Percentiles rank a stretch among this genome's conserved stretches.
Evolutionary conservation across 495 filamentous ascomycete species (phyloP).

Genomic region (Immersiella caudata): DNA sequence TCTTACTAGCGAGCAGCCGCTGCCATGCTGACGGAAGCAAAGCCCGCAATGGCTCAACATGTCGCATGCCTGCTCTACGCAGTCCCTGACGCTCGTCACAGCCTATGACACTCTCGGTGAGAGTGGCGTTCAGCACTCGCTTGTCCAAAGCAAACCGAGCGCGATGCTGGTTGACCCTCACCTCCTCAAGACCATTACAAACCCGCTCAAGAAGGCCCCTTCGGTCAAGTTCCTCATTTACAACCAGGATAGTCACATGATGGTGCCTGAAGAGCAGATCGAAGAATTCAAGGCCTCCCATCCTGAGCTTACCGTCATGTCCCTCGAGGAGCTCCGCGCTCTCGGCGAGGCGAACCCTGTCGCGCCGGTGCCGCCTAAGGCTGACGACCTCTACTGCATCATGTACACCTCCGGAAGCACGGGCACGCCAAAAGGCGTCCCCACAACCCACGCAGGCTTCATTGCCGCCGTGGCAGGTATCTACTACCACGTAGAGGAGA

Average conservation of each 20-base stretch:
- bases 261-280: slow-evolving; percentile 45
- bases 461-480: slow-evolving; percentile 63
- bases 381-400: slow-evolving; percentile 78
- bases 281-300: slow-evolving; percentile 47
- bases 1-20: neutral
- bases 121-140: slow-evolving; percentile 62
- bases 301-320: slow-evolving; percentile 44
- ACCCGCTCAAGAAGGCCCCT: slow-evolving; percentile 46
- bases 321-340: slow-evolving; percentile 47
- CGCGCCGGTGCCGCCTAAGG: slow-evolving; percentile 64
- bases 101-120: slow-evolving; percentile 78
- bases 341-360: slow-evolving; percentile 69
- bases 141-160: slow-evolving; percentile 60
- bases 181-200: slow-evolving; percentile 52
- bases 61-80: slow-evolving; percentile 75
- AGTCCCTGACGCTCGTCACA: slow-evolving; percentile 93
- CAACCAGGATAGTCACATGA: slow-evolving; percentile 44
- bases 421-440: slow-evolving; percentile 85
- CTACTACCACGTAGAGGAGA: slow-evolving; percentile 44
- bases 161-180: slow-evolving; percentile 65
- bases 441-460: slow-evolving; percentile 74
- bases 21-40: slow-evolving; percentile 16
- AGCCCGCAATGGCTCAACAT: slow-evolving; percentile 54
- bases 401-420: slow-evolving; percentile 97
- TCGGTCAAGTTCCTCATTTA: slow-evolving; percentile 50